Evolutionary conservation across 176 grass and related monocot genomes (phyloP), one percentile per base, ranked within the genome.

Genomic region (Eragrostis nindensis): DNA sequence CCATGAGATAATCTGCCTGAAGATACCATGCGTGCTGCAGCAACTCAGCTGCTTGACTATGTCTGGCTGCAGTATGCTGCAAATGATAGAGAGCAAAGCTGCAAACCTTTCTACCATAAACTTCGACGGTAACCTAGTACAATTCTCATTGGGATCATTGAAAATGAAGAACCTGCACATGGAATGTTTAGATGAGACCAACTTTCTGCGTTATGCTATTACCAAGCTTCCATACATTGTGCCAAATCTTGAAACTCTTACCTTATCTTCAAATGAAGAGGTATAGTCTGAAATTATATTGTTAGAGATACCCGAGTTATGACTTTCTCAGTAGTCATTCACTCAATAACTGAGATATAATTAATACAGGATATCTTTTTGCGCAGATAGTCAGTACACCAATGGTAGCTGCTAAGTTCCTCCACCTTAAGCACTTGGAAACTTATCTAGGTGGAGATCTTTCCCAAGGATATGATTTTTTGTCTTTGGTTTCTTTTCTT

Each of bases 11-110:
- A 73, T 73, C 48, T 54, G 27, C 29, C 29, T 73, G 18, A 50
- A 73, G 9, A 73, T 54, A 73, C 70, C 70, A 19, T 54, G 70
- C 11, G 11, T 73, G 48, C 48, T 73, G 48, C 27, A 54, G 29
- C 27, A 13, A 38, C 18, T 73, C 29, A 73, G 70, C 48, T 54
- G 29, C 5, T 11, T 73, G 29, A 54, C 29, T 73, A 48, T 73
- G 18, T 73, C 70, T 38, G 9, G 5, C 7, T 73, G 70, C 18
- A 11, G 10, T n/a, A 73, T 73, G 70, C 30, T 40, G 30, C 71
- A 74, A 55, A 56, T 24, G 6, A 56, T 56, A 56, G 71, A 74
- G 30, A 56, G 19, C 71, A 24, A 40, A 74, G 71, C 71, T 56
- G 50, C 30, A 8, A 74, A 74, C 21, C 49, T 74, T 30, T 56